Conservation (phyloP, 306 rosid species). For the Quillaja saponaria region DNA sequence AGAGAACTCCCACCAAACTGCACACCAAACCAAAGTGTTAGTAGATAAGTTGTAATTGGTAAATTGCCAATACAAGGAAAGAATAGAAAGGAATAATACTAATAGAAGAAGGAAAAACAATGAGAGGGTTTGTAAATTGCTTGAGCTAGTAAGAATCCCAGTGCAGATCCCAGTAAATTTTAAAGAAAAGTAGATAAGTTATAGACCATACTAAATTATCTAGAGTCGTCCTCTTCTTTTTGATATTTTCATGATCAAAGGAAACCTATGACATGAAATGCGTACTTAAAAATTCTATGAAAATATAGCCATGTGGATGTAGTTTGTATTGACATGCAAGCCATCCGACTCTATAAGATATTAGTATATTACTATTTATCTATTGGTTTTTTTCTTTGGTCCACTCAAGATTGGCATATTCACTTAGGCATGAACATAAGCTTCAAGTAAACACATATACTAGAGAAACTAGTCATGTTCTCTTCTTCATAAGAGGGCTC, state of each 20-base stretch:
- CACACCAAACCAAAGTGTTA: constrained; percentile 9
- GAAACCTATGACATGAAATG: neutral
- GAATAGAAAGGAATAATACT: constrained; percentile 52
- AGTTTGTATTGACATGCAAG: neutral
- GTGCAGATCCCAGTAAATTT: constrained; percentile 79
- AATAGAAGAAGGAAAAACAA: constrained; percentile 93
- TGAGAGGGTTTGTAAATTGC: constrained; percentile 86
- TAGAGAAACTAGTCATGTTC: constrained; percentile 5
- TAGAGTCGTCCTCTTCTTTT: neutral
- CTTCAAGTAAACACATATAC: neutral
- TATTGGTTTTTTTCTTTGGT: neutral
- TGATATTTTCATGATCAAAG: neutral
- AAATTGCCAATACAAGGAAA: constrained; percentile 13
- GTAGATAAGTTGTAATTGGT: constrained; percentile 10
- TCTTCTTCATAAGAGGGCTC: neutral
- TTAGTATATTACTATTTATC: neutral
- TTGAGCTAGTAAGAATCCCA: constrained; percentile 94
- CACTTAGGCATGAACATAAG: neutral
- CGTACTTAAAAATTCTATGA: constrained; percentile 3
- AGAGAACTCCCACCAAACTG: constrained; percentile 97
- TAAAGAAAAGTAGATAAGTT: constrained; percentile 15
- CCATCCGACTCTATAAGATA: too few species aligned
- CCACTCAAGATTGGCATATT: neutral
- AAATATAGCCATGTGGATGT: neutral
- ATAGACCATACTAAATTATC: neutral